Evolutionary conservation across 805 yeast species (phyloP), one percentile per base, ranked within the genome.

Genomic region (Komagataella ulmi): DNA sequence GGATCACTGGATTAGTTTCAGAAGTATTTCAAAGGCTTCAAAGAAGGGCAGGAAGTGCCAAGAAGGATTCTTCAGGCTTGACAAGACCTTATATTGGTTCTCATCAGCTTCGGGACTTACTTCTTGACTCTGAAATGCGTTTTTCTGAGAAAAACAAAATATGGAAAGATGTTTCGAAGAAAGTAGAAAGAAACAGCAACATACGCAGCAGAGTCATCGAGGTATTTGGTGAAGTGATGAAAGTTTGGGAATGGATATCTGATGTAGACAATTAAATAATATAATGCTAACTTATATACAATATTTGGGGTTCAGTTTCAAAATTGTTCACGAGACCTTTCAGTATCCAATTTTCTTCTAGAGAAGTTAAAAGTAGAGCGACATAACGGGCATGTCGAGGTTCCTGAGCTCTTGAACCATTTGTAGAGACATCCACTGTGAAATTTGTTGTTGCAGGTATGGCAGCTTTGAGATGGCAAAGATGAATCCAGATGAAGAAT

Each of bases 401-500:
- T 77, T 45, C 93, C 95, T 12, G 96, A 86, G 58, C 96, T 89
- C 70, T 88, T 87, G 69, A 93, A 93, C 99, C 99, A 93, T 64
- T 90, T 87, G 73, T 88, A 90, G 46, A 93, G 71, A 73, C 99
- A 93, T 3, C 93, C 96, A 6, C 96, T 83, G 65, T 93, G 99
- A 73, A 90, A 93, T 64, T 85, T 88, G 72, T 93, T 91, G 61
- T 80, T 80, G 74, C 99, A 93, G 0, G 96, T 89, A 14, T 84
- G 73, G 68, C 99, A 93, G 2, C 76, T 76, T 67, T 88, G 90
- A 49, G 88, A 80, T 6, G 99, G 99, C 53, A 93, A 74, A 6
- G 96, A 84, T 59, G 86, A 87, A 61, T 89, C 97, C 55, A 85
- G 89, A 62, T 90, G 96, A 56, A 93, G 69, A 52, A 91, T 84